Base-by-base conservation (phyloP, 2,329 filamentous ascomycete genomes). In the Botrytis galanthina region DNA sequence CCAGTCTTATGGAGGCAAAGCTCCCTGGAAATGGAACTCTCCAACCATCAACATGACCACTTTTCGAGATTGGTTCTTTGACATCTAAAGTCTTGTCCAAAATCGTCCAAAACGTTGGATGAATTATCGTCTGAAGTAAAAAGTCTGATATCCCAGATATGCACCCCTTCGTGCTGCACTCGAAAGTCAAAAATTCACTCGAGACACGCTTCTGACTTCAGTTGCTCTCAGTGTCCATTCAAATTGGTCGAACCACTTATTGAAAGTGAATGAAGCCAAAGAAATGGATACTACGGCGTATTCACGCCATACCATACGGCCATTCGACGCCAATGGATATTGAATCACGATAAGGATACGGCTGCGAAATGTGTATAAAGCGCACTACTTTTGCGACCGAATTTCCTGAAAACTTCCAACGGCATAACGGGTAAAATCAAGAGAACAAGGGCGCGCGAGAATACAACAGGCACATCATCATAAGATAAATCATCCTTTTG, bases 381-480 rank as follows among this genome's bases (percentile, higher is more conserved):
- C 10, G n/a, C 32, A 7, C 14, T 18, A 39, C 22, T 20, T 39
- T 26, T 32, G 63, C 35, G 44, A 67, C 37, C 6, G 46, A 22
- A 1, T 39, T 67, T 8, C 8, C 64, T 7, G 29, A 4, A 39
- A 8, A 6, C 7, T 48, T 39, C 22, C 26, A 5, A 22, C 26
- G 18, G 22, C 32, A 54, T 12, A 39, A 29, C 3, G 26, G 51
- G 26, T 8, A 14, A 29, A 8, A 39, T 20, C 39, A 54, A 1
- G 18, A 39, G 16, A 18, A 22, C 32, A 39, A 39, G 14, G 1
- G 12, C 9, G 29, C 29, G 9, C 3, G 1, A 35, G 54, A 16
- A 29, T 4, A 4, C 35, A 2, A 39, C 14, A 54, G n/a, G 0
- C 4, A 54, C 22, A 54, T 1, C 4, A 12, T 1, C 3, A 29